Base-by-base conservation (phyloP, 1,139 yeast species). In the Zygoascus sp. region DNA sequence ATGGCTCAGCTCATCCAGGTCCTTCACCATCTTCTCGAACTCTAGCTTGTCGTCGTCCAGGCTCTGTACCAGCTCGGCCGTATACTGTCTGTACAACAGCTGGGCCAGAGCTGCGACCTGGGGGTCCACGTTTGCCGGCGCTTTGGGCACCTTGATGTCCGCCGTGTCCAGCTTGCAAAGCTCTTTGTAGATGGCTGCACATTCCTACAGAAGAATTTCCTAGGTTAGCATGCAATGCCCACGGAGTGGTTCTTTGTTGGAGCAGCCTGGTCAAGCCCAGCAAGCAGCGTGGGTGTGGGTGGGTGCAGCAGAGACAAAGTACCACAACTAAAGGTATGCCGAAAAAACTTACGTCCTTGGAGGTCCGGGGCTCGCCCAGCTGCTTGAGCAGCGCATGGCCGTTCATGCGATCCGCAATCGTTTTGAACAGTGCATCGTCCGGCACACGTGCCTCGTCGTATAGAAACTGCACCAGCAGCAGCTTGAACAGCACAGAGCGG, bases 381-480 rank as follows among this genome's bases (percentile, higher is more conserved):
- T 51, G 50, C 36, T 53, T 50, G 38, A 65, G 46, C 49, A 67
- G 50, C n/a, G 69, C 65, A 51, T 67, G 71, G 13, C 53, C 40
- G 27, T 58, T 56, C 48, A 67, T 49, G 25, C 52, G 56, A n/a
- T 55, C 53, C 6, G 66, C 58, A 10, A 67, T 53, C 19, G 53
- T 51, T 5, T 48, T 53, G 50, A 64, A 66, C 13, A 53, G 50
- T 15, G 49, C 49, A 20, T 25, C 23, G 19, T 35, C 45, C 5
- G 27, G 28, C 13, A 28, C 49, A 42, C 62, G 66, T 7, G 68
- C 68, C 38, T 56, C 53, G 49, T 65, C 67, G 47, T 65, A 63
- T 3, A 66, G 60, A 36, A 60, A 53, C 52, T 67, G 71, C 2
- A 66, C 65, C 35, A 67, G 54, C 9, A 67, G 51, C 44, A 67